Evolutionary conservation across 192 early-diverging fungal species (phyloP).

Genomic region (Podila epigama): DNA sequence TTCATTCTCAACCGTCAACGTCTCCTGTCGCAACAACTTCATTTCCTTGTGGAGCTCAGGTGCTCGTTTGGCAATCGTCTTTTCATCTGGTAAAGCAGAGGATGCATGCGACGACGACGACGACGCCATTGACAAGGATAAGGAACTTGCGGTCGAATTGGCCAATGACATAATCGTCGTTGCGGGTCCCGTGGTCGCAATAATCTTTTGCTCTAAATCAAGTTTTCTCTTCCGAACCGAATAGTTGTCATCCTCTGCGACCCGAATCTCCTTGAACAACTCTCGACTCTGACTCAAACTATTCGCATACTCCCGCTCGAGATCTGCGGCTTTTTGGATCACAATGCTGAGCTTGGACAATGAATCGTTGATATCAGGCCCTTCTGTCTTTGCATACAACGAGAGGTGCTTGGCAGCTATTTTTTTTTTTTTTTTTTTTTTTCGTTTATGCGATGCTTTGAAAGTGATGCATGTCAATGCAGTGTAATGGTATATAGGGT

Average conservation of each 20-base stretch:
- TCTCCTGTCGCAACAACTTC: slow-evolving; percentile 38
- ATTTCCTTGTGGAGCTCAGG: slow-evolving; percentile 37
- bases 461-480: no score
- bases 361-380: slow-evolving; percentile 35
- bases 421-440: no score
- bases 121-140: not conserved
- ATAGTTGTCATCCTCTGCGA: slow-evolving; percentile 40
- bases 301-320: slow-evolving; percentile 26
- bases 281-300: slow-evolving; percentile 31
- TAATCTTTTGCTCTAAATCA: slow-evolving; percentile 27
- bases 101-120: no score
- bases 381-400: slow-evolving; percentile 43
- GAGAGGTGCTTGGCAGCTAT: slow-evolving; percentile 42
- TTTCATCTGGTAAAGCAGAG: not conserved
- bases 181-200: slow-evolving; percentile 4
- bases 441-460: no score
- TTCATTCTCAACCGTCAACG: slow-evolving; percentile 35
- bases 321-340: slow-evolving; percentile 39
- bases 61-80: not conserved
- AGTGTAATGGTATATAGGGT: no score
- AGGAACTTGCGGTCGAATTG: not conserved
- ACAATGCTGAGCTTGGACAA: slow-evolving; percentile 33
- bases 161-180: not conserved
- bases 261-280: slow-evolving; percentile 38
- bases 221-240: slow-evolving; percentile 38